A percentile compares a stretch with the other conserved stretches of the same genome.
These are phyloP conservation scores for Cordyceps javanica DNA, from an alignment of 2,329 filamentous ascomycete genomes.

Conservation along the genomic window DNA sequence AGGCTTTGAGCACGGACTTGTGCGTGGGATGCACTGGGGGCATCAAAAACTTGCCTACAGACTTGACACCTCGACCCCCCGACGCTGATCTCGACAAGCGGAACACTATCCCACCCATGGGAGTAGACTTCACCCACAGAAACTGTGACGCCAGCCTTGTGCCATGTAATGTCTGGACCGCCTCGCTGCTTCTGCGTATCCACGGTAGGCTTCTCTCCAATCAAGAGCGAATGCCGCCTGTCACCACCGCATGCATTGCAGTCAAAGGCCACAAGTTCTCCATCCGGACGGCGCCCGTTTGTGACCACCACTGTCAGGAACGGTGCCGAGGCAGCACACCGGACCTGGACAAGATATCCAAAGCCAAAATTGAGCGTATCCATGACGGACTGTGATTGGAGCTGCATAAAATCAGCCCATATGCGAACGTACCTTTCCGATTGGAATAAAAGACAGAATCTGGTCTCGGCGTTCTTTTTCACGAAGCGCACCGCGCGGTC, in stretches of 20 bases:
- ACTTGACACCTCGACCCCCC: not conserved
- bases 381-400: conserved; percentile 1
- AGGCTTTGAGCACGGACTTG: not conserved
- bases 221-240: not conserved
- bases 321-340: not conserved
- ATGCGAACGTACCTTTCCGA: not conserved
- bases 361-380: conserved; percentile 3
- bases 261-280: not conserved
- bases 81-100: not conserved
- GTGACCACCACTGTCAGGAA: not conserved
- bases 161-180: not conserved
- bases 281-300: not conserved
- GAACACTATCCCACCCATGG: not conserved
- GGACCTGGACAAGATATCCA: not conserved
- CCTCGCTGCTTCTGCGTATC: not conserved
- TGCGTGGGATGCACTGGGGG: not conserved
- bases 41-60: not conserved
- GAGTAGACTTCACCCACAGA: not conserved
- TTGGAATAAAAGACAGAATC: not conserved
- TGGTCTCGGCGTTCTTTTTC: not conserved
- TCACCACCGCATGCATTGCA: not conserved
- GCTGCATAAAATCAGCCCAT: conserved; percentile 4
- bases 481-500: not conserved
- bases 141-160: not conserved
- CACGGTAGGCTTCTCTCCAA: not conserved